Percentiles rank a stretch among this genome's conserved stretches.
These are phyloP conservation scores for Aspergillus olivimuriae DNA, from an alignment of 495 filamentous ascomycete genomes.

Conservation along the genomic window DNA sequence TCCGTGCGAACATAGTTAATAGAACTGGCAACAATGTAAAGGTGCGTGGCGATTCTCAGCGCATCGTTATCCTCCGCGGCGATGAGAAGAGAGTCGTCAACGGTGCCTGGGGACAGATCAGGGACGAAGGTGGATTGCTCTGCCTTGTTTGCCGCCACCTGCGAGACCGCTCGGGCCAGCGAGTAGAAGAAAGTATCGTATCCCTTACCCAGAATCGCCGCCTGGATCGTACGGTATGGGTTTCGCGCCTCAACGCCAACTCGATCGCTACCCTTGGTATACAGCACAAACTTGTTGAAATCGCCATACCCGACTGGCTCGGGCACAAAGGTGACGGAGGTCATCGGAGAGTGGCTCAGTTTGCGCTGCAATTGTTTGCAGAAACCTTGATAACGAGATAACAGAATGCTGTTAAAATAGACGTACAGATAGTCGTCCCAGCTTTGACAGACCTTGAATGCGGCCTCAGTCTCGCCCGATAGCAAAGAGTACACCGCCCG, in stretches of 20 bases:
- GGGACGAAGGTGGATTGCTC: constrained; percentile 26
- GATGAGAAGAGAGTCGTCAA: constrained; percentile 33
- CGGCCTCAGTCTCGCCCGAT: constrained; percentile 71
- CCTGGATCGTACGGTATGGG: constrained; percentile 45
- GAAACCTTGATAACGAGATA: constrained; percentile 43
- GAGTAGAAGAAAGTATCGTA: constrained; percentile 33
- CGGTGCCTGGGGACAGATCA: constrained; percentile 16
- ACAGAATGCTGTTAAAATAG: constrained; percentile 75
- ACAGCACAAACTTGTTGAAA: constrained; percentile 33
- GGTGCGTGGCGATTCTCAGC: constrained; percentile 40
- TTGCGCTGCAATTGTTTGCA: constrained; percentile 41
- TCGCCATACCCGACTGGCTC: constrained; percentile 35
- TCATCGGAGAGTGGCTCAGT: constrained; percentile 30
- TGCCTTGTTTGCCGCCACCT: constrained; percentile 17
- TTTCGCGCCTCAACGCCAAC: constrained; percentile 36
- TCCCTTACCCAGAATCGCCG: constrained; percentile 32
- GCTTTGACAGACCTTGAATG: constrained; percentile 65
- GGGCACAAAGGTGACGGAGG: constrained; percentile 27
- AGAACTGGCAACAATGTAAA: constrained; percentile 40
- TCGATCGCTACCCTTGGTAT: constrained; percentile 28
- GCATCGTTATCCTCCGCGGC: constrained; percentile 36
- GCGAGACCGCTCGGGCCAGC: constrained; percentile 34
- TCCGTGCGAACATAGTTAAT: constrained; percentile 31
- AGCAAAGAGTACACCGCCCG: constrained; percentile 84
- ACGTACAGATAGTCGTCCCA: constrained; percentile 93